Percentiles rank a stretch among this genome's conserved stretches.
phyloP scores from a whole-genome alignment of 2,329 filamentous ascomycete genomes.

The Apiospora rasikravindrae region DNA sequence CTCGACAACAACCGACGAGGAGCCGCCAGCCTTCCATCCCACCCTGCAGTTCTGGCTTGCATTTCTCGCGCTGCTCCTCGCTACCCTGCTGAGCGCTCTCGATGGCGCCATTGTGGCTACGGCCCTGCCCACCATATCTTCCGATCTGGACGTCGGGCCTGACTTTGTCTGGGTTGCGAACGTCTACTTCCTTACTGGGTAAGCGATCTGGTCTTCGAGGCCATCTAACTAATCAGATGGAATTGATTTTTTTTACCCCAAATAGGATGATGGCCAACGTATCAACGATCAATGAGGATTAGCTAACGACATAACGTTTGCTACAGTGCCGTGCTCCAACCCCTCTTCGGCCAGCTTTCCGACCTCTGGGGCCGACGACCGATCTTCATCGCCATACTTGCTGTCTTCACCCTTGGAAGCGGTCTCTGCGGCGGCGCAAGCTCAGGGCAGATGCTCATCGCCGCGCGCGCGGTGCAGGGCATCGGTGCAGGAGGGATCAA shows the following conservation, averaged over 20 bases:
- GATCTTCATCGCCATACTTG: conserved; percentile 22
- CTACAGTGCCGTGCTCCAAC: conserved; percentile 45
- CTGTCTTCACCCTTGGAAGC: conserved; percentile 21
- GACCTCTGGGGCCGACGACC: conserved; percentile 53
- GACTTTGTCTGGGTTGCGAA: conserved; percentile 30
- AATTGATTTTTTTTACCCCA: too few species aligned
- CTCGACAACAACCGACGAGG: neutral
- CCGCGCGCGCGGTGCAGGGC: conserved; percentile 17
- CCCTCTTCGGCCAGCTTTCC: conserved; percentile 47
- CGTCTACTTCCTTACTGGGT: conserved; percentile 9
- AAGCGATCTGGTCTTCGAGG: neutral
- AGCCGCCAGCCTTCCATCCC: neutral
- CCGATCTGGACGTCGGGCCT: conserved; percentile 24
- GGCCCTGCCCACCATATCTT: conserved; percentile 29
- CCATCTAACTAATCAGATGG: neutral
- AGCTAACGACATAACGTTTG: neutral
- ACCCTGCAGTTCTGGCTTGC: neutral
- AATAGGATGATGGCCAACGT: too few species aligned
- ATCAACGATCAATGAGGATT: too few species aligned
- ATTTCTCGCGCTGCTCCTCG: neutral
- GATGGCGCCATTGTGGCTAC: conserved; percentile 28
- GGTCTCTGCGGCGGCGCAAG: conserved; percentile 19
- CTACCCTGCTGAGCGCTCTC: conserved; percentile 12
- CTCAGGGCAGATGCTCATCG: conserved; percentile 6
- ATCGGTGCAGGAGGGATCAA: conserved; percentile 19